A percentile compares a stretch with the other conserved stretches of the same genome.
Evolutionary conservation across 352 stramenopile genomes (phyloP).

Genomic region (Phytophthora hybrid): DNA sequence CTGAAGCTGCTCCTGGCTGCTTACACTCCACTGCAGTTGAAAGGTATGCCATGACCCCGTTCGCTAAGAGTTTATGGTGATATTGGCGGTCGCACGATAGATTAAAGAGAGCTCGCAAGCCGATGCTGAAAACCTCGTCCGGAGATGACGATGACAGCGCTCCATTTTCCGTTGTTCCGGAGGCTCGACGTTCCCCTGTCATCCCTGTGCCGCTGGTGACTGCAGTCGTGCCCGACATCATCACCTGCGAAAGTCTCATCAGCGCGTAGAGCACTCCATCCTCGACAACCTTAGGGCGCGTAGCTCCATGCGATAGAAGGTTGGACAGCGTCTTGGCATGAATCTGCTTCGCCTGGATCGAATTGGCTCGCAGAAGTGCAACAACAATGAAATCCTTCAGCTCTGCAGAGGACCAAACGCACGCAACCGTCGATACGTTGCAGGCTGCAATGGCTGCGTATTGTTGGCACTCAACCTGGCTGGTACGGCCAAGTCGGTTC

Average conservation of each 20-base stretch:
- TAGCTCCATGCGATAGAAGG: slow-evolving; percentile 64
- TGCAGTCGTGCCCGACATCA: slow-evolving; percentile 31
- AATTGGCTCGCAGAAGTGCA: slow-evolving; percentile 78
- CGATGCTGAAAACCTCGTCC: slow-evolving; percentile 76
- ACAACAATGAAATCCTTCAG: slow-evolving; percentile 89
- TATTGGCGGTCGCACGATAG: slow-evolving; percentile 75
- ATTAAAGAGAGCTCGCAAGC: slow-evolving; percentile 81
- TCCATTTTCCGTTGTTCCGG: slow-evolving; percentile 3
- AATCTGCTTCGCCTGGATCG: slow-evolving; percentile 82
- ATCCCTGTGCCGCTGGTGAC: not conserved
- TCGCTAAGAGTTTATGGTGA: slow-evolving; percentile 73
- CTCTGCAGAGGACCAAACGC: slow-evolving; percentile 77
- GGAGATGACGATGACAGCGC: slow-evolving; percentile 25
- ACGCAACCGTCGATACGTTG: slow-evolving; percentile 73
- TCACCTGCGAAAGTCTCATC: slow-evolving; percentile 82
- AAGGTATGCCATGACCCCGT: slow-evolving; percentile 78
- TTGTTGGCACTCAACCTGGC: slow-evolving; percentile 80
- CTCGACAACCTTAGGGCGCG: slow-evolving; percentile 67
- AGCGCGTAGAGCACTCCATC: slow-evolving; percentile 83
- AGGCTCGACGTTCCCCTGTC: slow-evolving; percentile 12
- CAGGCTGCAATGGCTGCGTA: slow-evolving; percentile 83
- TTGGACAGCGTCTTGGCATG: slow-evolving; percentile 87
- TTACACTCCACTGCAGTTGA: slow-evolving; percentile 52
- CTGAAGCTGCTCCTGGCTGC: slow-evolving; percentile 15
- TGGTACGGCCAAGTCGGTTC: slow-evolving; percentile 75